These are phyloP conservation scores for Scenedesmus sp. DNA, from an alignment of 163 green algal species.

Conservation along the genomic window DNA sequence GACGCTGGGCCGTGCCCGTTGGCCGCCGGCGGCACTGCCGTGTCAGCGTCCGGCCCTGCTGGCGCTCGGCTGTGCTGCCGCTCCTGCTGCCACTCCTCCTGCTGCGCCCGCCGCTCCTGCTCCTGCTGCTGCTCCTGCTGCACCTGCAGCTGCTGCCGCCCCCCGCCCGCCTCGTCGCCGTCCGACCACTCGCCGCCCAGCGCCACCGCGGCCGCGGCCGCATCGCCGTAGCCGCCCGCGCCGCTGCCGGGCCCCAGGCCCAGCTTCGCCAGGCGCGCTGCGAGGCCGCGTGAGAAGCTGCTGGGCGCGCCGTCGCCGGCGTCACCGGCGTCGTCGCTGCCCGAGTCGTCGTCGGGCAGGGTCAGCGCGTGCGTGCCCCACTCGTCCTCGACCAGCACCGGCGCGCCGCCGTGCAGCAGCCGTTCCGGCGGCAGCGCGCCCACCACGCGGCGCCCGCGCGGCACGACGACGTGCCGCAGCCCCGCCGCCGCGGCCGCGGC, in stretches of 20 bases:
- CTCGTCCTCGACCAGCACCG: constrained; percentile 32
- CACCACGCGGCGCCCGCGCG: not conserved
- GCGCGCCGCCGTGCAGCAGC: not conserved
- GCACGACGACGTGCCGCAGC: not conserved
- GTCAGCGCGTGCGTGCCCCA: constrained; percentile 21
- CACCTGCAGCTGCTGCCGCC: not conserved
- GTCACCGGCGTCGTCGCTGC: no score
- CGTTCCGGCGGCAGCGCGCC: constrained; percentile 7
- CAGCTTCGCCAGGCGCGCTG: no score
- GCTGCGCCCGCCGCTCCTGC: not conserved
- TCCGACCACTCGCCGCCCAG: no score
- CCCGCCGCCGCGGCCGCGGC: not conserved
- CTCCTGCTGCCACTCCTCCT: not conserved
- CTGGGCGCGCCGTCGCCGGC: no score
- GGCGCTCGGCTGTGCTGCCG: not conserved
- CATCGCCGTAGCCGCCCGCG: no score
- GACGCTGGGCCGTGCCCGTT: no score
- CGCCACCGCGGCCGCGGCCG: no score
- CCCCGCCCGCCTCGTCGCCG: no score
- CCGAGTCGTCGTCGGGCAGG: no score
- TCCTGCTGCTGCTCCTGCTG: not conserved
- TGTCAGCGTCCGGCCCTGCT: not conserved
- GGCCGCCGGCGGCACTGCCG: not conserved
- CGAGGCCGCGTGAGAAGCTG: no score
- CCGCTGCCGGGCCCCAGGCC: no score